Evolutionary conservation across 768 basidiomycete genomes (phyloP).

Genomic region (Suillus placidus): DNA sequence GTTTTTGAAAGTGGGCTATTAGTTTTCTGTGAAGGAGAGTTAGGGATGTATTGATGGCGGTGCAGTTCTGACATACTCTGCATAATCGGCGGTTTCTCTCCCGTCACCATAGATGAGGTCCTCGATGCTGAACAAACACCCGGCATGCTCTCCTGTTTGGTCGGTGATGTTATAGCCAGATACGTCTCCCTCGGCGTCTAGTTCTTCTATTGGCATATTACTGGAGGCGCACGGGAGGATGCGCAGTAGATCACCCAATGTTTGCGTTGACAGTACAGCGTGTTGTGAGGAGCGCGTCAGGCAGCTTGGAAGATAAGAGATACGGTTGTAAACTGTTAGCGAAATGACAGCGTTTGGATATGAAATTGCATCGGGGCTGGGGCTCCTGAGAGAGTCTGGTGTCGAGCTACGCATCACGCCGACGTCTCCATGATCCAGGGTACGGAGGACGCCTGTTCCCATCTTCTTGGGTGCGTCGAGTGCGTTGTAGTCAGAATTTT

Average conservation of each 20-base stretch:
- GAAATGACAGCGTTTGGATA: constrained; percentile 52
- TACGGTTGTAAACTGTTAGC: constrained; percentile 60
- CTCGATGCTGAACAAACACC: constrained; percentile 64
- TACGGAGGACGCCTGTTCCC: constrained; percentile 38
- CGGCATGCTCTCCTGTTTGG: constrained; percentile 22
- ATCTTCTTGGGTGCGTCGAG: constrained; percentile 36
- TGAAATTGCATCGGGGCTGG: not conserved
- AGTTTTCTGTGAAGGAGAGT: constrained; percentile 44
- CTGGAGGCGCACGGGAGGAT: constrained; percentile 66
- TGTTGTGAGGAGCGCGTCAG: constrained; percentile 70
- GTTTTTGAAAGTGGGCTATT: constrained; percentile 39
- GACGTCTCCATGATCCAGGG: not conserved
- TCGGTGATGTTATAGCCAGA: constrained; percentile 35
- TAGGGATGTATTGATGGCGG: not conserved
- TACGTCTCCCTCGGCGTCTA: constrained; percentile 34
- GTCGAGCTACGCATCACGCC: not conserved
- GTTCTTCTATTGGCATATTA: constrained; percentile 48
- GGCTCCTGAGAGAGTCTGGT: not conserved
- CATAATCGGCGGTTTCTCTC: constrained; percentile 52
- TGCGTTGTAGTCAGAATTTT: constrained; percentile 68
- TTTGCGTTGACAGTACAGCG: constrained; percentile 69
- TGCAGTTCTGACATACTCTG: constrained; percentile 46
- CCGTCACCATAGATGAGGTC: constrained; percentile 61
- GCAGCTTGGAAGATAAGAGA: constrained; percentile 62
- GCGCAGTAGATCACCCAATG: constrained; percentile 61